Evolutionary conservation across 306 rosid species (phyloP).

Genomic region (Oemleria cerasiformis): DNA sequence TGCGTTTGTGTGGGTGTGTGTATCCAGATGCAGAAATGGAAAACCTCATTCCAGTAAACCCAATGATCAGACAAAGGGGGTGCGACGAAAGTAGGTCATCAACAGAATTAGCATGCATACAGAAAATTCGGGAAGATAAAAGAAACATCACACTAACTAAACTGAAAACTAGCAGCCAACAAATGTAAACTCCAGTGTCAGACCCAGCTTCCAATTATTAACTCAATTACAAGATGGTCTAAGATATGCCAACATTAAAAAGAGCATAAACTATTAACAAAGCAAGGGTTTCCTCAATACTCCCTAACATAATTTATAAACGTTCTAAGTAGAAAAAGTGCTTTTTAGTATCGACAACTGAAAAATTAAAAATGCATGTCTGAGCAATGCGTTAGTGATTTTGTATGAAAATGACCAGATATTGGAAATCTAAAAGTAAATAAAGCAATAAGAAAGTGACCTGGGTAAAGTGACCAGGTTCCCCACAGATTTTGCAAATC

Average conservation of each 20-base stretch:
- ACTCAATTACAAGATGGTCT: not conserved
- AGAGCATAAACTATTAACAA: too few species aligned
- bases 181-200: not conserved
- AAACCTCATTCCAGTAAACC: not conserved
- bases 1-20: not conserved
- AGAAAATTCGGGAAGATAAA: not conserved
- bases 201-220: not conserved
- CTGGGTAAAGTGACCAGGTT: slow-evolving; percentile 97
- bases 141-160: not conserved
- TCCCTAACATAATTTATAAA: not conserved
- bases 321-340: not conserved
- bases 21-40: not conserved
- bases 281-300: not conserved
- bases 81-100: not conserved
- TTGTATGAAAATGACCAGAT: not conserved
- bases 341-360: not conserved
- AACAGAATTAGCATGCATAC: not conserved
- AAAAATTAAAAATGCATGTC: not conserved
- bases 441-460: slow-evolving; percentile 33
- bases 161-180: not conserved
- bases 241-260: not conserved
- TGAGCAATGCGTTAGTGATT: not conserved
- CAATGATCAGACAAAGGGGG: not conserved
- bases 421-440: not conserved
- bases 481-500: slow-evolving; percentile 96